These are phyloP conservation scores for Nannizzia gypsea DNA, from an alignment of 2,329 filamentous ascomycete genomes.

Conservation along the genomic window DNA sequence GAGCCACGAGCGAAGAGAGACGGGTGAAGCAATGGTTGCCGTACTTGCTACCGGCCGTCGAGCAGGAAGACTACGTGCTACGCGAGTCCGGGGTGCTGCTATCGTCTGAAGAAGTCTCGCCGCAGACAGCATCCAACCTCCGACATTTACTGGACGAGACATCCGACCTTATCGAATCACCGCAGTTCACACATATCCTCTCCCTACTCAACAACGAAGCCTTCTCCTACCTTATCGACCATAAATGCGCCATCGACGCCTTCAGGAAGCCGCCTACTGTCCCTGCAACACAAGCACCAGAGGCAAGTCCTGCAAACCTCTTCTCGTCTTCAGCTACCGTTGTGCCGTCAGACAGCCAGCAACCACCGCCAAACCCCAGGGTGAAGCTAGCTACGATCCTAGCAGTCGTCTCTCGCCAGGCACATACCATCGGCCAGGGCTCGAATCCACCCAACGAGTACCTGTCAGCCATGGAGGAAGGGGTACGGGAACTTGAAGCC, in stretches of 20 bases:
- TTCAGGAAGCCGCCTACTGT: constrained; percentile 47
- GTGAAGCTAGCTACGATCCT: constrained; percentile 79
- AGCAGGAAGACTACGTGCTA: constrained; percentile 73
- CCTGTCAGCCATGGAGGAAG: constrained; percentile 33
- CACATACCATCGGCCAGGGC: constrained; percentile 75
- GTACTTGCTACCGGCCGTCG: constrained; percentile 66
- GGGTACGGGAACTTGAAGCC: constrained; percentile 37
- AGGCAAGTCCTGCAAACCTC: constrained; percentile 37
- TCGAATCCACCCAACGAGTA: constrained; percentile 36
- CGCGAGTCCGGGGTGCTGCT: constrained; percentile 66
- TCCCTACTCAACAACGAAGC: constrained; percentile 75
- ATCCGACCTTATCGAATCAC: constrained; percentile 87
- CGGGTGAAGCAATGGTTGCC: constrained; percentile 61
- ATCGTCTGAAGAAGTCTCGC: constrained; percentile 22
- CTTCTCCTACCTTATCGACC: constrained; percentile 73
- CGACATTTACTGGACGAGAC: constrained; percentile 88
- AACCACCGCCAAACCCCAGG: constrained; percentile 23
- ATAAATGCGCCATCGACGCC: constrained; percentile 64
- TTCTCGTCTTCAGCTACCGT: constrained; percentile 35
- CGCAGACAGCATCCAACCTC: constrained; percentile 42
- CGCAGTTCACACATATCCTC: constrained; percentile 75
- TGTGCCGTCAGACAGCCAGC: constrained; percentile 18
- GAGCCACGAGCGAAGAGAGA: constrained; percentile 52
- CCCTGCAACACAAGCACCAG: constrained; percentile 31
- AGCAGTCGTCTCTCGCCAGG: constrained; percentile 80